Evolutionary conservation across 768 basidiomycete genomes (phyloP).

Genomic region (Trametes villosa): DNA sequence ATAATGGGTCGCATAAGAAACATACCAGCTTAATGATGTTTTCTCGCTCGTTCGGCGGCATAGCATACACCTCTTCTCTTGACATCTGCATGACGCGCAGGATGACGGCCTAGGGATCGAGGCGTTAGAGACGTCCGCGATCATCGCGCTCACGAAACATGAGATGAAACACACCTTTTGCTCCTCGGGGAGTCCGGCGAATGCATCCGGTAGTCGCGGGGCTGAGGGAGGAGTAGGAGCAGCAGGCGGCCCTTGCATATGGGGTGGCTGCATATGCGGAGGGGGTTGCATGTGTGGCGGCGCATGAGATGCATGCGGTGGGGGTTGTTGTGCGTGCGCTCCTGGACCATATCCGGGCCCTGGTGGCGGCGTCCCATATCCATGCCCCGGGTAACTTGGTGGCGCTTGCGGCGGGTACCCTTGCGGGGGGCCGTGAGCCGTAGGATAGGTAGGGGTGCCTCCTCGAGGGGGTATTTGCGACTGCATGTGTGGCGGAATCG

Average conservation of each 20-base stretch:
- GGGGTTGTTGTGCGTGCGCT: conserved; percentile 4
- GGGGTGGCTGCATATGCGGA: conserved; percentile 16
- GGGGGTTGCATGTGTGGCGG: conserved; percentile 18
- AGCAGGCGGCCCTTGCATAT: conserved; percentile 15
- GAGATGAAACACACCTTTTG: conserved; percentile 54
- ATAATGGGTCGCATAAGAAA: conserved; percentile 30
- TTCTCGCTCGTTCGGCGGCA: conserved; percentile 74
- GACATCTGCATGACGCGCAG: conserved; percentile 83
- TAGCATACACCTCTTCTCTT: conserved; percentile 76
- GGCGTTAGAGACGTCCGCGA: neutral
- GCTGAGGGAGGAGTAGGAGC: conserved; percentile 27
- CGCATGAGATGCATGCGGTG: conserved; percentile 15
- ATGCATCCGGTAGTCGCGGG: conserved; percentile 37
- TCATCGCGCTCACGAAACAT: neutral
- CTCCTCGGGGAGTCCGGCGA: conserved; percentile 67
- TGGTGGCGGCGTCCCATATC: conserved; percentile 22
- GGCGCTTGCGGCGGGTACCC: conserved; percentile 16
- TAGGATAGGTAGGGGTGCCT: conserved; percentile 26
- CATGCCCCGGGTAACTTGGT: conserved; percentile 1
- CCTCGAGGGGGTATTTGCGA: conserved; percentile 20
- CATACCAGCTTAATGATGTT: conserved; percentile 84
- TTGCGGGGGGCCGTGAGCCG: conserved; percentile 14
- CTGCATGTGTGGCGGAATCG: conserved; percentile 32
- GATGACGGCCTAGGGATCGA: conserved; percentile 60
- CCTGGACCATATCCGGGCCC: conserved; percentile 9